Evolutionary conservation across 179 eudicot genomes (phyloP).

Genomic region (Spinacia oleracea): DNA sequence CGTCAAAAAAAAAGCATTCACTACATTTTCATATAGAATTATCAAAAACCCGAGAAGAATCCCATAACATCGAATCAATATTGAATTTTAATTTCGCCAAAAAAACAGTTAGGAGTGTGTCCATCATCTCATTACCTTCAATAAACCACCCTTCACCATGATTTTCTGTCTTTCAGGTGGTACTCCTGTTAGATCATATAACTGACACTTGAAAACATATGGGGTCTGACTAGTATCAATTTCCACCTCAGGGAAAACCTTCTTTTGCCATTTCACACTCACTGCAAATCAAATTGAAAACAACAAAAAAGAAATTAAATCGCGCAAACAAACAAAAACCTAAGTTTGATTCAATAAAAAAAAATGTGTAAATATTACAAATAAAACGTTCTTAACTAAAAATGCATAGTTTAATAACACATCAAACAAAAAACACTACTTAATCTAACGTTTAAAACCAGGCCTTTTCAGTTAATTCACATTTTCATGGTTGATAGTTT

Average conservation of each 20-base stretch:
- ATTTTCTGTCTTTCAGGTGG: constrained; percentile 99
- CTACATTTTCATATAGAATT: background rate
- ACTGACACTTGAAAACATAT: constrained; percentile 83
- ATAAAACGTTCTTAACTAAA: background rate
- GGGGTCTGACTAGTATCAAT: constrained; percentile 84
- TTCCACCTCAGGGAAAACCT: constrained; percentile 73
- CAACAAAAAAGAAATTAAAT: background rate
- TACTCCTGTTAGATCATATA: constrained; percentile 90
- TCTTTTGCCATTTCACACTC: constrained; percentile 96
- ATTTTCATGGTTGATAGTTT: background rate
- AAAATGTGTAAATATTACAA: background rate
- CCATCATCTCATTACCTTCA: constrained; percentile 60
- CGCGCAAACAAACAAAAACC: background rate
- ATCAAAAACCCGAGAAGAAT: background rate
- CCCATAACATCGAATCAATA: background rate
- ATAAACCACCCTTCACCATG: constrained; percentile 92
- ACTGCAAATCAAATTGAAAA: constrained; percentile 49
- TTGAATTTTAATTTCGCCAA: background rate
- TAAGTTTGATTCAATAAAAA: background rate
- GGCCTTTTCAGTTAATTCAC: background rate
- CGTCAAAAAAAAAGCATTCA: background rate
- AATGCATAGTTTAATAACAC: no score
- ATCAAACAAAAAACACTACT: background rate
- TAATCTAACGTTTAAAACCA: background rate
- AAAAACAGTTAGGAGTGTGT: background rate